Conservation (phyloP, 148 eudicot species). For the Silene latifolia region DNA sequence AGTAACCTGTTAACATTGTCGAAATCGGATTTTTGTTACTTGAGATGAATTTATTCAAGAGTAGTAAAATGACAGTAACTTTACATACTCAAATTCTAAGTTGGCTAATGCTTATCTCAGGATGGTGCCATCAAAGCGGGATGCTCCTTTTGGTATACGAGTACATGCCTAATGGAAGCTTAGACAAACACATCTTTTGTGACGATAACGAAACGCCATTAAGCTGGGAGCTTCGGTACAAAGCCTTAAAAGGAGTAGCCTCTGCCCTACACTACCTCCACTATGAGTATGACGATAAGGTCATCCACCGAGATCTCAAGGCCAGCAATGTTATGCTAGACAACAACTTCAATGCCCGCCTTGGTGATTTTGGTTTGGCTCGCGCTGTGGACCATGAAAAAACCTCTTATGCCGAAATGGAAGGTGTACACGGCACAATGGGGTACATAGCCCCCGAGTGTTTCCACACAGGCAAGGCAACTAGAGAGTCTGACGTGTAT, state of each 20-base stretch:
- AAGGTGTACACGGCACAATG: conserved; percentile 63
- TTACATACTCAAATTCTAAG: background rate
- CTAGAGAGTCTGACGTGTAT: conserved; percentile 64
- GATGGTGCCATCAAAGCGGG: conserved; percentile 85
- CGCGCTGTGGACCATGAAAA: conserved; percentile 71
- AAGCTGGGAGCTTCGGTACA: conserved; percentile 44
- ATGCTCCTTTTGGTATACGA: conserved; percentile 69
- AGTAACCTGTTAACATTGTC: background rate
- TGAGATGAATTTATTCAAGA: background rate
- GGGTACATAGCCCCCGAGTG: conserved; percentile 94
- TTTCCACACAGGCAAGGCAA: conserved; percentile 74
- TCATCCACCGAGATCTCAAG: conserved; percentile 82
- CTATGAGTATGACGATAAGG: conserved; percentile 63
- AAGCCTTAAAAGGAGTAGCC: conserved; percentile 42
- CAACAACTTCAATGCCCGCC: conserved; percentile 62
- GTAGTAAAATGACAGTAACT: background rate
- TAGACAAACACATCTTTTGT: conserved; percentile 61
- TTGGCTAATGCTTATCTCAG: conserved; percentile 30
- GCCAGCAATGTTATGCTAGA: conserved; percentile 92
- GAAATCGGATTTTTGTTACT: background rate
- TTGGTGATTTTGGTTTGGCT: conserved; percentile 88
- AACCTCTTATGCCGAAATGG: conserved; percentile 63
- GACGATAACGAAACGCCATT: conserved; percentile 21
- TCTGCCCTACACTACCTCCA: conserved; percentile 64
- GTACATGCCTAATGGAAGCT: conserved; percentile 86